Conservation (phyloP, 2,329 filamentous ascomycete species). For the Claviceps sp. region DNA sequence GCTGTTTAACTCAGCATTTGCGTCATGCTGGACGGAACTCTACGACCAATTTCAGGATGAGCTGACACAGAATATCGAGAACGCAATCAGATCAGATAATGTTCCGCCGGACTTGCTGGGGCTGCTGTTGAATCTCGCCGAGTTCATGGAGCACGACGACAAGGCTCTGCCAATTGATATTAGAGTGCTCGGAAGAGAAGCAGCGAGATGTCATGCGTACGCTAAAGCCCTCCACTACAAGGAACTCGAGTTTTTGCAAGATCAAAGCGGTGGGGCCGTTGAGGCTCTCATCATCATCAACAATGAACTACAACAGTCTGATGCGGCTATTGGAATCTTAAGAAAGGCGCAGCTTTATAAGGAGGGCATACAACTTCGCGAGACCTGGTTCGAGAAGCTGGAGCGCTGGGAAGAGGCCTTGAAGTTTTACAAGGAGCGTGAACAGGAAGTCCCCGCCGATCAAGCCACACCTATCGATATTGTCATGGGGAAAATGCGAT, state of each 20-base stretch:
- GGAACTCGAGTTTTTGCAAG: constrained; percentile 93
- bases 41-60: constrained; percentile 97
- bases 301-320: constrained; percentile 95
- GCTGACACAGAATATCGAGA: constrained; percentile 88
- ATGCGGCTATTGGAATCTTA: constrained; percentile 94
- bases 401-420: constrained; percentile 97
- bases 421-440: constrained; percentile 78
- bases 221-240: constrained; percentile 98
- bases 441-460: constrained; percentile 49
- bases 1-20: constrained; percentile 96
- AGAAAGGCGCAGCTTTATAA: constrained; percentile 91
- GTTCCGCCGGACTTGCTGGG: constrained; percentile 93
- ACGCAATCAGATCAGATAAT: constrained; percentile 85
- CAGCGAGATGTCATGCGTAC: constrained; percentile 92
- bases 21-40: constrained; percentile 96
- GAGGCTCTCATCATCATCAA: constrained; percentile 98
- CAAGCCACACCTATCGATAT: constrained; percentile 66
- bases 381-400: constrained; percentile 98
- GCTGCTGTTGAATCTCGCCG: constrained; percentile 84
- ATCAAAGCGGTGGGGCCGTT: constrained; percentile 88
- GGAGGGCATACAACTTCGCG: constrained; percentile 82
- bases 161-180: constrained; percentile 98
- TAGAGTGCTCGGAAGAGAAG: constrained; percentile 82
- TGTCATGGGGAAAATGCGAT: constrained; percentile 99
- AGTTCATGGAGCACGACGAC: constrained; percentile 99